These are phyloP conservation scores for Colletotrichum cereale DNA, from an alignment of 2,329 filamentous ascomycete species.

Conservation along the genomic window DNA sequence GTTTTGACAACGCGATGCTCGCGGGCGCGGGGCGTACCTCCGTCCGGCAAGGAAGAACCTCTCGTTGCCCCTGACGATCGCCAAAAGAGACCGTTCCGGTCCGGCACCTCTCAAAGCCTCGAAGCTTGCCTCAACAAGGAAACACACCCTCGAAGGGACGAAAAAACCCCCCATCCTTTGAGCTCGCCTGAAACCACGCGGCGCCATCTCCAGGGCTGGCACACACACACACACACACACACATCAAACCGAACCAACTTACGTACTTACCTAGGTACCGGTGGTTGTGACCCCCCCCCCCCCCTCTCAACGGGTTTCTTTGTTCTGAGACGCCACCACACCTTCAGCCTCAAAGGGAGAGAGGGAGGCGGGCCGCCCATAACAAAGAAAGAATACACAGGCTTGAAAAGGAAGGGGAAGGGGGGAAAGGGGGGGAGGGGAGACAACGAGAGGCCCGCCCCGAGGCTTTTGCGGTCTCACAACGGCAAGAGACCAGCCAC, in stretches of 20 bases:
- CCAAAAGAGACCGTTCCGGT: not conserved
- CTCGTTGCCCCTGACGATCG: constrained; percentile 1
- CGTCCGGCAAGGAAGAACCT: not conserved
- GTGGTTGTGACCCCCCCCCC: no score
- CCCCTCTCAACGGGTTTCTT: constrained; percentile 9
- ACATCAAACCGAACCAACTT: not conserved
- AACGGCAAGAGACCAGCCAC: not conserved
- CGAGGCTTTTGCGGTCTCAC: constrained; percentile 2
- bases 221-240: not conserved
- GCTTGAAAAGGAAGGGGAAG: not conserved
- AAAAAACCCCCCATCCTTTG: not conserved
- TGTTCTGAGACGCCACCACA: not conserved
- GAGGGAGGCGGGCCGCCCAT: not conserved
- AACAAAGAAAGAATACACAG: not conserved
- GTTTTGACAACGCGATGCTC: not conserved
- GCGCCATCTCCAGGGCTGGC: constrained; percentile 1
- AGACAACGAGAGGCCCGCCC: not conserved
- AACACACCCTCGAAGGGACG: not conserved
- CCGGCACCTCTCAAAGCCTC: not conserved
- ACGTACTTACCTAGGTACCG: no score
- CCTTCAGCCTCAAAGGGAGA: not conserved
- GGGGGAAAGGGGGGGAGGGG: no score
- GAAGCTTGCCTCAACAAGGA: not conserved
- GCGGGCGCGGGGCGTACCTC: no score
- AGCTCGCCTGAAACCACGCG: constrained; percentile 28